Evolutionary conservation across 441 rosid genomes (phyloP).

Genomic region (Pelargonium australe): DNA sequence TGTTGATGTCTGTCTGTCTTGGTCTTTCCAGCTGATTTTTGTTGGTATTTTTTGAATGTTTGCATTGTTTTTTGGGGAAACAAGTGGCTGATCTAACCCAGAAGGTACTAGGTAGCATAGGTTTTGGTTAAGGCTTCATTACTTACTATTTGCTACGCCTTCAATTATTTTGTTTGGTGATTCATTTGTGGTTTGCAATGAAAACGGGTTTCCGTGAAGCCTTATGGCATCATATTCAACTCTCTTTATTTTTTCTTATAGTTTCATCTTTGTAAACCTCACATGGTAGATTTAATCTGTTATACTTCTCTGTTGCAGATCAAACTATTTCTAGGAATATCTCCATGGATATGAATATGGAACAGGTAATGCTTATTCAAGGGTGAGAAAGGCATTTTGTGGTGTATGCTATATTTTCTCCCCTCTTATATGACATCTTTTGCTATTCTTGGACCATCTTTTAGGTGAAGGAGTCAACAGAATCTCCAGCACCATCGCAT

Average conservation of each 20-base stretch:
- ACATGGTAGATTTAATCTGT: conserved; percentile 13
- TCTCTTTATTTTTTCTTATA: neutral
- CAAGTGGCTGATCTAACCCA: too few species aligned
- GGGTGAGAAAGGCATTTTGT: conserved; percentile 3
- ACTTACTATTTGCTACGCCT: neutral
- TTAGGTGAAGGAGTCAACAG: conserved; percentile 50
- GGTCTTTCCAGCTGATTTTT: neutral
- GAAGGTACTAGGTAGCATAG: neutral
- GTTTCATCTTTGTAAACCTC: neutral
- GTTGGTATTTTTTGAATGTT: neutral
- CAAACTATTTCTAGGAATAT: conserved; percentile 53
- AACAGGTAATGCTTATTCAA: conserved; percentile 50
- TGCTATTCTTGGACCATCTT: conserved; percentile 18
- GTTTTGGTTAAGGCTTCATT: neutral
- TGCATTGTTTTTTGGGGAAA: too few species aligned
- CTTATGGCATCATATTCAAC: neutral
- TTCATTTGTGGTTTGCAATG: neutral
- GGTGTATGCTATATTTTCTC: conserved; percentile 13
- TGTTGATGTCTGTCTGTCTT: neutral
- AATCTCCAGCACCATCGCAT: conserved; percentile 33
- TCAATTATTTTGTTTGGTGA: neutral
- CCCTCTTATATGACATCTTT: conserved; percentile 15
- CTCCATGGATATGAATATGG: conserved; percentile 50
- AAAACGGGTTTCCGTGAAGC: neutral
- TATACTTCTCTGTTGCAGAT: conserved; percentile 42